Evolutionary conservation across 2,329 filamentous ascomycete species (phyloP).

Genomic region (Stemphylium beticola): DNA sequence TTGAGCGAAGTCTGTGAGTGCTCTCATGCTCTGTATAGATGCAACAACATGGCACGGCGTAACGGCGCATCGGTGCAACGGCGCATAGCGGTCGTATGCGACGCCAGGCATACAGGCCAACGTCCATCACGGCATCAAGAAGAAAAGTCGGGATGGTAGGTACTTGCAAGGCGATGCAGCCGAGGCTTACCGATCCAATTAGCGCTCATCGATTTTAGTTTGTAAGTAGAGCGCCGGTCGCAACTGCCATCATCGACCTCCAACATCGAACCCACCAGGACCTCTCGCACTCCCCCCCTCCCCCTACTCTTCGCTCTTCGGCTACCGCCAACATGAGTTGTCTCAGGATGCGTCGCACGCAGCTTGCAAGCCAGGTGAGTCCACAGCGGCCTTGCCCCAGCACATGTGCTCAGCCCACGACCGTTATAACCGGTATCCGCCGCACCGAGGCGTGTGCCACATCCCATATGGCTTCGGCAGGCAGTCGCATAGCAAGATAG

Average conservation of each 20-base stretch:
- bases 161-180: slow-evolving; percentile 26
- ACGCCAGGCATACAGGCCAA: slow-evolving; percentile 9
- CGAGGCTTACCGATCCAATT: slow-evolving; percentile 41
- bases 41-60: not conserved
- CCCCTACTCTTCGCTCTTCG: slow-evolving; percentile 35
- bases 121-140: slow-evolving; percentile 22
- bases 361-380: slow-evolving; percentile 49
- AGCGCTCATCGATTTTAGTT: slow-evolving; percentile 24
- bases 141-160: slow-evolving; percentile 34
- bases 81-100: not conserved
- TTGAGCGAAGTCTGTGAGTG: not conserved
- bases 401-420: slow-evolving; percentile 15
- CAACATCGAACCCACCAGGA: slow-evolving; percentile 30
- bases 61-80: too few relatives aligned
- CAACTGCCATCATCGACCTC: slow-evolving; percentile 34
- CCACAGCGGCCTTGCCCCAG: slow-evolving; percentile 15
- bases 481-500: slow-evolving; percentile 4
- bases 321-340: slow-evolving; percentile 47
- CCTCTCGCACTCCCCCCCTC: slow-evolving; percentile 26
- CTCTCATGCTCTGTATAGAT: not conserved
- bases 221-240: slow-evolving; percentile 23
- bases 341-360: slow-evolving; percentile 48
- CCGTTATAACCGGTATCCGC: slow-evolving; percentile 26
- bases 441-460: slow-evolving; percentile 36
- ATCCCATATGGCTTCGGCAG: slow-evolving; percentile 25